A percentile compares a stretch with the other conserved stretches of the same genome.
Conservation (phyloP, 2,329 filamentous ascomycete genomes). For the Colletotrichum chlorophyti region DNA sequence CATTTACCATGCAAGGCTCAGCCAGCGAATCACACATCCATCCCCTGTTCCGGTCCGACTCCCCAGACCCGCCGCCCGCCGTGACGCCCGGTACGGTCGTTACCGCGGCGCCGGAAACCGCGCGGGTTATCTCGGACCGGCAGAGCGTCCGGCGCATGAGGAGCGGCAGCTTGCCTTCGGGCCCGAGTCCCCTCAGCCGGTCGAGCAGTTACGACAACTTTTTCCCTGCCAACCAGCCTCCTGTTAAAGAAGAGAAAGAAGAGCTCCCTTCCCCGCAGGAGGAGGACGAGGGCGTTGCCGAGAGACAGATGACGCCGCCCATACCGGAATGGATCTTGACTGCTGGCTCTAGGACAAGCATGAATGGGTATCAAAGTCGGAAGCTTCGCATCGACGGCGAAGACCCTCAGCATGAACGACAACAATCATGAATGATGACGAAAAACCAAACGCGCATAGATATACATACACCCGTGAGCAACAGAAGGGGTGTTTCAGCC, state of each 20-base stretch:
- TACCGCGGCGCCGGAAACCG: constrained; percentile 72
- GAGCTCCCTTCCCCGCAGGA: constrained; percentile 30
- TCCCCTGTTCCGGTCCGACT: constrained; percentile 78
- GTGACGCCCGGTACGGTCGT: constrained; percentile 75
- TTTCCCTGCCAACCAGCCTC: constrained; percentile 17
- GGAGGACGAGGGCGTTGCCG: constrained; percentile 32
- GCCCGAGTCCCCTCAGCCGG: constrained; percentile 56
- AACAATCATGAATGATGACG: constrained; percentile 31
- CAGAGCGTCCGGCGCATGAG: constrained; percentile 60
- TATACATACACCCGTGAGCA: background rate
- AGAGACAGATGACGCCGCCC: constrained; percentile 62
- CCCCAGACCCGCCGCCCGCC: constrained; percentile 69
- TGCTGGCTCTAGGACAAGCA: constrained; percentile 56
- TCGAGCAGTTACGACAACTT: constrained; percentile 59
- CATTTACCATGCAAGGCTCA: constrained; percentile 41
- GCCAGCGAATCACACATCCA: constrained; percentile 75
- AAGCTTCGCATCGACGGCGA: constrained; percentile 36
- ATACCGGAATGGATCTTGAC: constrained; percentile 68
- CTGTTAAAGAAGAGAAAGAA: constrained; percentile 34
- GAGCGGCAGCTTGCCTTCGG: constrained; percentile 59
- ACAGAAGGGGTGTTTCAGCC: background rate
- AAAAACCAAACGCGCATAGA: no score
- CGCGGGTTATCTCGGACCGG: constrained; percentile 65
- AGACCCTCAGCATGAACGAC: constrained; percentile 33
- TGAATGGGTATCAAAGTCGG: constrained; percentile 53